Base-by-base conservation (phyloP, 768 basidiomycete species). In the Tricholomella constricta region DNA sequence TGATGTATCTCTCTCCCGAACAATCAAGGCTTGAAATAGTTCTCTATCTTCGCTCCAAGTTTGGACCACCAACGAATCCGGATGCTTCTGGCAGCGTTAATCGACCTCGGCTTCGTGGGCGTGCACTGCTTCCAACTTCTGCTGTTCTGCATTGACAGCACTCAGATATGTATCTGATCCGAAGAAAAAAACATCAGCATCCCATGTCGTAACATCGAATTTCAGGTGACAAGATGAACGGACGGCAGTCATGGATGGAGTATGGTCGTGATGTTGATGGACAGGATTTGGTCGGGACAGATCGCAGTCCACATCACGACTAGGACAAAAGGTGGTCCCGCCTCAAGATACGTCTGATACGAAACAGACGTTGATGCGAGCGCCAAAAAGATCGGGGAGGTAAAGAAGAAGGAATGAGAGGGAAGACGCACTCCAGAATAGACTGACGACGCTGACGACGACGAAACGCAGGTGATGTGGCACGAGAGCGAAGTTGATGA, bases 381-480 rank as follows among this genome's bases (percentile, higher is more conserved):
- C 47, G 25, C 12, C 22, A 31, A 32, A 7, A 15, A 11, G 11
- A 34, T n/a, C n/a, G 37, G 23, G 20, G 23, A 11, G 9, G 23
- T 11, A 12, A 23, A 43, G 32, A 20, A 2, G 44, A 10, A 48
- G n/a, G 2, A 9, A 38, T 45, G 45, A 55, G 10, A 27, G n/a
- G 47, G 52, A 34, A 38, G 11, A 79, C 87, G 41, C 65, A 91
- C 89, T 91, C 89, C 88, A 90, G 72, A 88, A 88, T 54, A 91
- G 76, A 62, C 86, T 86, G 46, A 92, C 88, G 10, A 88, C 79
- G 61, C 89, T 80, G 20, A 94, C 82, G 17, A 86, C 74, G 17
- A 87, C 77, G 48, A 93, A 85, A 32, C 91, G 83, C 31, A 91
- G 69, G 59, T 93, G 91, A 4, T 80, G 84, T 1, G 91, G 91